Evolutionary conservation across 1,139 yeast genomes (phyloP), one percentile per base, ranked within the genome.

Genomic region (Scheffersomyces illinoinensis): DNA sequence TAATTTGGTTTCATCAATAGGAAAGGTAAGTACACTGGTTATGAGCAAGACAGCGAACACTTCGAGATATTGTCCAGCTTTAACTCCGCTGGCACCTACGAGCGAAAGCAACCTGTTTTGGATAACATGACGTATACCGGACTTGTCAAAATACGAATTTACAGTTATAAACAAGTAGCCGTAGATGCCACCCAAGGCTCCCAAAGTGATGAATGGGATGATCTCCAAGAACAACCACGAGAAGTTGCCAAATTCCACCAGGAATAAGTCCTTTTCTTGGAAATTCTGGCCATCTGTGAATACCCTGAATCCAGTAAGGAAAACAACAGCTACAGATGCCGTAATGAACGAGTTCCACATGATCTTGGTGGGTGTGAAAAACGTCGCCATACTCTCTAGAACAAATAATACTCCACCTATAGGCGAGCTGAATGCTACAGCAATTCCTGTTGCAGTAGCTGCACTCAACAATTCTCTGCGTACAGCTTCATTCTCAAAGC

Each of bases 351-450:
- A 86, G 64, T 85, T 88, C 97, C 97, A 91, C 88, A 90, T 85
- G 62, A 88, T 82, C 59, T 81, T 83, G 26, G 86, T 85, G 23
- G 89, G 86, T 56, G 83, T 82, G 66, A 88, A 85, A 66, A 84
- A 89, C 53, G 87, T 82, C 4, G 89, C 85, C 61, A 90, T 79
- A 61, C 85, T 85, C 68, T 93, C 98, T 43, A 93, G 75, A 3
- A 93, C 90, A 73, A 93, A 93, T 43, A 93, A 74, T 0, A 93
- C 97, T 4, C 98, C 98, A 18, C 98, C 98, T 59, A 93, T 91
- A 0, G 98, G 98, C 0, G 98, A 90, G 58, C 93, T 93, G 75
- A 93, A 93, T 0, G 98, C 98, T 2, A 91, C 93, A 0, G 97
- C 91, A 17, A 93, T 93, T 8, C 98, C 98, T 0, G 97, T 92